phyloP scores from a whole-genome alignment of 805 yeast genomes.

The Nakazawaea peltata region DNA sequence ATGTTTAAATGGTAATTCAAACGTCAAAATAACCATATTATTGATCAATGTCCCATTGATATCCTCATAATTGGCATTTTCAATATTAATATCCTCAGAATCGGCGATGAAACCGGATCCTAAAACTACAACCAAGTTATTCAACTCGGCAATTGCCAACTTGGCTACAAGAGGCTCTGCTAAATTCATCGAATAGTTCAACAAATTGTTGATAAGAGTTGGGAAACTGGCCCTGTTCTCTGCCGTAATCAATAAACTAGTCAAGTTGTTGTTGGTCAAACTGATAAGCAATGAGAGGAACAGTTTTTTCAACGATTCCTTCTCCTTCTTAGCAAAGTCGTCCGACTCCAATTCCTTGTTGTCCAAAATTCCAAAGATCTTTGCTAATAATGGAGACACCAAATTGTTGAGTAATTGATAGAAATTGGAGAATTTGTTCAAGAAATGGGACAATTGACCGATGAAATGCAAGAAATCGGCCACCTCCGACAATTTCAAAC shows the following conservation, averaged over 20 bases:
- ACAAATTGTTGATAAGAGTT: constrained; percentile 49
- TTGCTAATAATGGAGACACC: constrained; percentile 63
- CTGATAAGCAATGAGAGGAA: constrained; percentile 63
- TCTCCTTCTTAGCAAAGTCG: constrained; percentile 42
- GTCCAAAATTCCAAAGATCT: constrained; percentile 38
- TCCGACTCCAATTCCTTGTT: constrained; percentile 17
- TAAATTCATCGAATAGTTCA: constrained; percentile 56
- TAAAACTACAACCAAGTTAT: constrained; percentile 52
- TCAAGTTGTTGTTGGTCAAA: constrained; percentile 67
- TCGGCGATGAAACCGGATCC: constrained; percentile 67
- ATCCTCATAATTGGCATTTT: constrained; percentile 47
- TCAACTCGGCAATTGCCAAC: constrained; percentile 60
- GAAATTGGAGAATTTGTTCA: constrained; percentile 55
- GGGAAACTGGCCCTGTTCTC: constrained; percentile 57
- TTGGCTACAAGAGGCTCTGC: constrained; percentile 62
- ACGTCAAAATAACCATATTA: constrained; percentile 56
- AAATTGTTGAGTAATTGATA: constrained; percentile 69
- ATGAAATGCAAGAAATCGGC: constrained; percentile 78
- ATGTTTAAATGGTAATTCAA: constrained; percentile 75
- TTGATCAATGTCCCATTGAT: constrained; percentile 64
- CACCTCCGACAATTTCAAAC: constrained; percentile 57
- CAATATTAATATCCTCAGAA: constrained; percentile 43
- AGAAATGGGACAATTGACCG: constrained; percentile 80
- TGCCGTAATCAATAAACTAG: constrained; percentile 67
- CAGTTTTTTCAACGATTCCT: constrained; percentile 57